These are phyloP conservation scores for Candida montana DNA, from an alignment of 805 yeast species.

Conservation along the genomic window DNA sequence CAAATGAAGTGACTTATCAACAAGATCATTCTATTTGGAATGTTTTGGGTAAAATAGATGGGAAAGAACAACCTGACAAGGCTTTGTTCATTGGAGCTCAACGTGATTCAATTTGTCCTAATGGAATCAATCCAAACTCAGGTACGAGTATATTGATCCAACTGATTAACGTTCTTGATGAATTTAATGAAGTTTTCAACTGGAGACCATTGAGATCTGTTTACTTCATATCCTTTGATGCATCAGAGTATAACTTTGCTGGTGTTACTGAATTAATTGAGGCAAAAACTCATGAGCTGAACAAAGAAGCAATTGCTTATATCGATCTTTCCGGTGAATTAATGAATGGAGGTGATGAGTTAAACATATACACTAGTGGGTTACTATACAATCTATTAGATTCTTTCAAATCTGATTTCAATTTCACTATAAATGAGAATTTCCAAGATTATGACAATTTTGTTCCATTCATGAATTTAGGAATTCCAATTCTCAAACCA, in stretches of 20 bases:
- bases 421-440: conserved; percentile 22
- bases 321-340: conserved; percentile 65
- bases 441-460: conserved; percentile 52
- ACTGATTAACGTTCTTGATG: conserved; percentile 60
- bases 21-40: conserved; percentile 70
- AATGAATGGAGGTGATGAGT: conserved; percentile 39
- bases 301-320: conserved; percentile 59
- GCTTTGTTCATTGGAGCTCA: conserved; percentile 79
- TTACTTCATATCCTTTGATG: conserved; percentile 82
- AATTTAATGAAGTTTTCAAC: conserved; percentile 53
- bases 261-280: conserved; percentile 82
- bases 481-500: conserved; percentile 69
- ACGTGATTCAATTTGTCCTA: conserved; percentile 71
- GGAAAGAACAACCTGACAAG: conserved; percentile 71
- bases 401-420: conserved; percentile 20
- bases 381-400: conserved; percentile 39
- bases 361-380: conserved; percentile 63
- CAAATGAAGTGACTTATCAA: conserved; percentile 15
- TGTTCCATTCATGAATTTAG: conserved; percentile 58
- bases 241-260: conserved; percentile 69
- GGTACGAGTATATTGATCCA: conserved; percentile 74
- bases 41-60: conserved; percentile 69
- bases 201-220: conserved; percentile 86
- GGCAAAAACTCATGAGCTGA: conserved; percentile 44
- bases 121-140: conserved; percentile 67